These are phyloP conservation scores for Gossypium thurberi DNA, from an alignment of 345 rosid genomes.

Conservation along the genomic window DNA sequence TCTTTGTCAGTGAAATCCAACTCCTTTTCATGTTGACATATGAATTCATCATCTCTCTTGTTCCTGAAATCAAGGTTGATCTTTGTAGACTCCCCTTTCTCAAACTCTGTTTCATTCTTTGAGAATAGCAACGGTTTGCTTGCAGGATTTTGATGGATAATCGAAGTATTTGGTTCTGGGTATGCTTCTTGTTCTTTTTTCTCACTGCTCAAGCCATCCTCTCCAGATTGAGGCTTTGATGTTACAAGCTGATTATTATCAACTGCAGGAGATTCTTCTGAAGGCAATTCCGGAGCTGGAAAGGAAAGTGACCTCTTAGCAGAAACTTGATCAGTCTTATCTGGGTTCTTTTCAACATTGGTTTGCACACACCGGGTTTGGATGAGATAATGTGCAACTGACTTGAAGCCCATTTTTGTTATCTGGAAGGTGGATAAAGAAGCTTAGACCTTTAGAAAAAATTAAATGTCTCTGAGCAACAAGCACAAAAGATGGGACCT, in stretches of 20 bases:
- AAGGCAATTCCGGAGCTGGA: slow-evolving; percentile 24
- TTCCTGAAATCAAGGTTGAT: slow-evolving; percentile 14
- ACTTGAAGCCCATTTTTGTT: slow-evolving; percentile 63
- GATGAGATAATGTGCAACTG: slow-evolving; percentile 92
- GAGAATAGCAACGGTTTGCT: slow-evolving; percentile 36
- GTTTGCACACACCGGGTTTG: slow-evolving; percentile 36
- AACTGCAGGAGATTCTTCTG: slow-evolving; percentile 12
- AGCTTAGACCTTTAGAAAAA: slow-evolving; percentile 3
- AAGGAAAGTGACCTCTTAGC: slow-evolving; percentile 62
- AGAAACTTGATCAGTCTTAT: slow-evolving; percentile 33
- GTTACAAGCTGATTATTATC: slow-evolving; percentile 8
- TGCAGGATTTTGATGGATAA: slow-evolving; percentile 26
- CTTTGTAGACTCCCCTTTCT: slow-evolving; percentile 7
- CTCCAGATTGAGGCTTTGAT: slow-evolving; percentile 21
- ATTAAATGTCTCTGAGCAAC: background rate
- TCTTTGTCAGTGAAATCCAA: slow-evolving; percentile 9
- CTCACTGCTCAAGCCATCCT: slow-evolving; percentile 13
- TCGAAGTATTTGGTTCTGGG: slow-evolving; percentile 6
- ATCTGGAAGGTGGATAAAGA: slow-evolving; percentile 39
- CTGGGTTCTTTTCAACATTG: slow-evolving; percentile 24
- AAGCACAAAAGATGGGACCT: background rate
- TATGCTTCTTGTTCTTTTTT: slow-evolving; percentile 11
- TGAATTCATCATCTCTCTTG: slow-evolving; percentile 4
- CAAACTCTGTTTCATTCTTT: slow-evolving; percentile 14
- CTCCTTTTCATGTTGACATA: slow-evolving; percentile 16